Evolutionary conservation across 208 protist genomes (phyloP).

Genomic region (Lotmaria passim): DNA sequence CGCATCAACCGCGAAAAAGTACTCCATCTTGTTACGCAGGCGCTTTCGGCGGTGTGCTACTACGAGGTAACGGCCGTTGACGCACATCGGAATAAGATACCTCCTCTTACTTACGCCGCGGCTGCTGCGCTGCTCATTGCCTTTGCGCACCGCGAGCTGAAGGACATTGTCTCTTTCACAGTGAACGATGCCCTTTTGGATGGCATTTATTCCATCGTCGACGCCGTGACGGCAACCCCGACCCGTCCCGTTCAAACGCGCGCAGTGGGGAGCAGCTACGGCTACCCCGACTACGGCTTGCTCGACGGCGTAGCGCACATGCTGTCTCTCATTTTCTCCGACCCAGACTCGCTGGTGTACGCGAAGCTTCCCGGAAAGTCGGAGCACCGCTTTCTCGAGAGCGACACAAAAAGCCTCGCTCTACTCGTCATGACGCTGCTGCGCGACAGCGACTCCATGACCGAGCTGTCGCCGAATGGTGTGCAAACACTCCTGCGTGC

Average conservation of each 20-base stretch:
- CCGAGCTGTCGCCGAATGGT: constrained; percentile 81
- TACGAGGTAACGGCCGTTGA: constrained; percentile 41
- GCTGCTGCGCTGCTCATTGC: constrained; percentile 77
- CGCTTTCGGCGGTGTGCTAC: constrained; percentile 67
- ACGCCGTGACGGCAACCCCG: constrained; percentile 34
- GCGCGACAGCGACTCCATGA: constrained; percentile 72
- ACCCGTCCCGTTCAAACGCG: constrained; percentile 53
- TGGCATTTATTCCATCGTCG: constrained; percentile 53
- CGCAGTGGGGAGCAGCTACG: constrained; percentile 85
- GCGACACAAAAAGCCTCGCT: constrained; percentile 56
- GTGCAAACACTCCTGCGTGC: constrained; percentile 78
- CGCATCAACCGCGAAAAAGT: constrained; percentile 77
- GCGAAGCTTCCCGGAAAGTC: constrained; percentile 24
- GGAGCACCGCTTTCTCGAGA: constrained; percentile 56
- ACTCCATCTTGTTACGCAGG: constrained; percentile 61
- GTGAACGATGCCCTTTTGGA: constrained; percentile 52
- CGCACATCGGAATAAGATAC: constrained; percentile 29
- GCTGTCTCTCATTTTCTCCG: constrained; percentile 83
- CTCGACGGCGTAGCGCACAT: constrained; percentile 90
- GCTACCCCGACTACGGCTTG: constrained; percentile 88
- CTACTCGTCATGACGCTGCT: constrained; percentile 65
- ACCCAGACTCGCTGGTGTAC: constrained; percentile 74
- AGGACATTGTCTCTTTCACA: constrained; percentile 78
- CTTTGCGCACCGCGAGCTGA: constrained; percentile 84
- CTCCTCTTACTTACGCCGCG: constrained; percentile 69